These are phyloP conservation scores for Ceratobasidium theobromae DNA, from an alignment of 1,284 basidiomycete species.

Conservation along the genomic window DNA sequence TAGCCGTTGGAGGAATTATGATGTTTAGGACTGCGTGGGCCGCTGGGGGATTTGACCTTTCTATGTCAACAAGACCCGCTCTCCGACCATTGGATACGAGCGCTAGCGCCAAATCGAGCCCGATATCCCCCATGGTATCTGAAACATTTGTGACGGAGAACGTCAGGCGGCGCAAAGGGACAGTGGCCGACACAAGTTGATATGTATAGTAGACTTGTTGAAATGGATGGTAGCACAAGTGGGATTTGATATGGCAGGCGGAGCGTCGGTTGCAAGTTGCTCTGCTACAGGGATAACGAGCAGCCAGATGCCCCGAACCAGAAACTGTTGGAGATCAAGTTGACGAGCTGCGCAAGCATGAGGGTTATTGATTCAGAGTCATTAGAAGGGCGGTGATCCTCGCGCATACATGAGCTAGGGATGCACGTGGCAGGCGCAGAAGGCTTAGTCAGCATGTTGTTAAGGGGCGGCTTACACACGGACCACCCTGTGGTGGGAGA, in stretches of 20 bases:
- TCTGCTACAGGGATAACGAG: too few relatives aligned
- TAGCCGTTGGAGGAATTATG: conserved; percentile 35
- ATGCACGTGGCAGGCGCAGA: too few relatives aligned
- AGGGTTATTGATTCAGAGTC: neutral
- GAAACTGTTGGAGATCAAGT: too few relatives aligned
- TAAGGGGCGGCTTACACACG: conserved; percentile 1
- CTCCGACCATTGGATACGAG: neutral
- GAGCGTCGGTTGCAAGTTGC: too few relatives aligned
- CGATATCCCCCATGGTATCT: neutral
- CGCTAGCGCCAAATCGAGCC: neutral
- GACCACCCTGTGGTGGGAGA: conserved; percentile 7
- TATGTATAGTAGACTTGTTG: neutral
- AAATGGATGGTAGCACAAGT: neutral
- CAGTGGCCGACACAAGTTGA: neutral
- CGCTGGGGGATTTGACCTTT: conserved; percentile 20
- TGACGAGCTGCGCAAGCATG: too few relatives aligned
- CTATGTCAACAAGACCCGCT: neutral
- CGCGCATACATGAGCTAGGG: too few relatives aligned
- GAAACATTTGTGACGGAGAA: neutral
- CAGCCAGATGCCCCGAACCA: too few relatives aligned
- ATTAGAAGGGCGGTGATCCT: neutral
- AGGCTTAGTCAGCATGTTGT: neutral
- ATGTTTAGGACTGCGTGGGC: conserved; percentile 38
- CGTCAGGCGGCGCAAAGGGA: neutral
- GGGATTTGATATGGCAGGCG: neutral